A percentile compares a stretch with the other conserved stretches of the same genome.
phyloP scores from a whole-genome alignment of 179 eudicot species.

The Spergularia azorica region DNA sequence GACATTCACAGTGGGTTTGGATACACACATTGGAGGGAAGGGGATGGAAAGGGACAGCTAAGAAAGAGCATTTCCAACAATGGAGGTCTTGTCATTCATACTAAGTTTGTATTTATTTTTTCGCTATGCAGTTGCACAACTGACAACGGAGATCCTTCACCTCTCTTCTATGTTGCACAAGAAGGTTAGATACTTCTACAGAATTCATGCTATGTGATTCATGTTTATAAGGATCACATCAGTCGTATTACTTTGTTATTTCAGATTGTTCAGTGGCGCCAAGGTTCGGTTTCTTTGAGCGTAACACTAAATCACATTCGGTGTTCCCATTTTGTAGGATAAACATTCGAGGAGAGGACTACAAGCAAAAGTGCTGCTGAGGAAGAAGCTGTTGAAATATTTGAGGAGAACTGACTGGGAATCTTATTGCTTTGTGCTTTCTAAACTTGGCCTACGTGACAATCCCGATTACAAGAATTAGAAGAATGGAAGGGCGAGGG shows the following conservation, averaged over 20 bases:
- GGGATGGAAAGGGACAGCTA: no score
- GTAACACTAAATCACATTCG: slow-evolving; percentile 4
- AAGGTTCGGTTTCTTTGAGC: not conserved
- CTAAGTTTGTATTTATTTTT: not conserved
- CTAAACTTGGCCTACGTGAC: slow-evolving; percentile 85
- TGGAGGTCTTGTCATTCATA: not conserved
- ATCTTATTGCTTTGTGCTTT: slow-evolving; percentile 74
- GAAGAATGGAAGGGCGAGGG: not conserved
- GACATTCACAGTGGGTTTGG: no score
- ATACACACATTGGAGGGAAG: no score
- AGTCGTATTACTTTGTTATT: not conserved
- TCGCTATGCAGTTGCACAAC: slow-evolving; percentile 74
- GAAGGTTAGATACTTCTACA: slow-evolving; percentile 54
- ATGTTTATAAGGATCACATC: not conserved
- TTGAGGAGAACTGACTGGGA: slow-evolving; percentile 89
- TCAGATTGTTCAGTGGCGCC: not conserved
- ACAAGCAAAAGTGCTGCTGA: slow-evolving; percentile 66
- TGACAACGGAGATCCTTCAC: slow-evolving; percentile 82
- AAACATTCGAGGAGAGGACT: slow-evolving; percentile 88
- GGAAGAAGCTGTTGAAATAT: slow-evolving; percentile 90
- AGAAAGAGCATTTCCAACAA: no score
- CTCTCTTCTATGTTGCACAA: slow-evolving; percentile 68
- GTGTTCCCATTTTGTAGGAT: slow-evolving; percentile 44
- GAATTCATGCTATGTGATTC: not conserved
- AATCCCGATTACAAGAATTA: slow-evolving; percentile 48